phyloP scores from a whole-genome alignment of 768 basidiomycete genomes.

The Boletellus ananas region DNA sequence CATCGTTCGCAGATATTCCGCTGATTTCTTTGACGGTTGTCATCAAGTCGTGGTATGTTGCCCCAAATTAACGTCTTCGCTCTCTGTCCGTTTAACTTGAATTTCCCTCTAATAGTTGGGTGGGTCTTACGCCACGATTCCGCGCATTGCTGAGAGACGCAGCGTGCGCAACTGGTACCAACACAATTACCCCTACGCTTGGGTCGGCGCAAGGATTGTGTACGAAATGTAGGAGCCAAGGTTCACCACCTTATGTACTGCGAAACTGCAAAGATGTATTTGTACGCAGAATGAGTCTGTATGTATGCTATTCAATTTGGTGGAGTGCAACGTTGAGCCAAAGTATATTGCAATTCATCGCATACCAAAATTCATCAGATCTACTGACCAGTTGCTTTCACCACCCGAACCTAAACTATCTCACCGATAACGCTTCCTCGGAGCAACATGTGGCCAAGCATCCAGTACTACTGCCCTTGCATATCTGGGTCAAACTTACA shows the following conservation, averaged over 20 bases:
- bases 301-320: too few relatives aligned
- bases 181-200: conserved; percentile 85
- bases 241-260: conserved; percentile 3
- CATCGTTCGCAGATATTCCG: conserved; percentile 54
- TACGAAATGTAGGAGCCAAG: conserved; percentile 40
- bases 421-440: neutral
- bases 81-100: neutral
- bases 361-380: too few relatives aligned
- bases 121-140: conserved; percentile 84
- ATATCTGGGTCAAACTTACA: conserved; percentile 43
- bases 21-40: conserved; percentile 87
- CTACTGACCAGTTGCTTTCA: too few relatives aligned
- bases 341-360: too few relatives aligned
- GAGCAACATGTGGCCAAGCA: conserved; percentile 38
- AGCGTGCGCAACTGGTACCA: conserved; percentile 91
- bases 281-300: neutral
- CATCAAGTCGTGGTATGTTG: conserved; percentile 83
- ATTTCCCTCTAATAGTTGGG: conserved; percentile 58
- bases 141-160: conserved; percentile 71
- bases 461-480: conserved; percentile 74
- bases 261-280: conserved; percentile 15
- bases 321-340: too few relatives aligned
- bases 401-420: neutral
- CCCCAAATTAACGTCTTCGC: neutral
- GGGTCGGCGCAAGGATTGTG: conserved; percentile 71